Base-by-base conservation (phyloP, 495 filamentous ascomycete species). In the Lasiosphaeria miniovina region DNA sequence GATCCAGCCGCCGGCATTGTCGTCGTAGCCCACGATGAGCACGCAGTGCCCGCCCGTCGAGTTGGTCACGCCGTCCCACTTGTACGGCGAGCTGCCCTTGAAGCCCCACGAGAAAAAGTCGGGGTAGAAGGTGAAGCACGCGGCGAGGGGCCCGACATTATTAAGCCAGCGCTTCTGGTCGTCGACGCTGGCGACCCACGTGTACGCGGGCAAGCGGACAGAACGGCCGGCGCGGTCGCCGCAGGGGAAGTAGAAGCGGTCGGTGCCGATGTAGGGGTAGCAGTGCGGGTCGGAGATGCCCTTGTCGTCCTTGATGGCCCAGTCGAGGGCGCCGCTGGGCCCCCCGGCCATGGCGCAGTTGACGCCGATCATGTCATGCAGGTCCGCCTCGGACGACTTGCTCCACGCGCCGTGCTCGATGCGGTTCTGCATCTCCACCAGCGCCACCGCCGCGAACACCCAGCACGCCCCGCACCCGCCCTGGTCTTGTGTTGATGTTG, bases 141-240 rank as follows among this genome's bases (percentile, higher is more conserved):
- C 65, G 3, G 62, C 46, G 15, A 67, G 8, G n/a, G 65, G 65
- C 14, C 65, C 62, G 31, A 64, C 64, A 52, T 58, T 49, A 36
- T 64, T 38, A 32, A 67, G 6, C 65, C 65, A 67, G 31, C 51
- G 32, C 49, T 67, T 67, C 51, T 67, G 65, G 35, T 67, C 61
- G 36, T 67, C 59, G 3, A 67, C 36, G 65, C 52, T 49, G 54
- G 51, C 17, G 17, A 59, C 34, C 9, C 40, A 4, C 57, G 57
- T 1, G 64, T 61, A 14, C 49, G 40, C 36, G 65, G 24, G 24
- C 2, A 24, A 24, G 24, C 24, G 24, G 24, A 24, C 64, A n/a
- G 65, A 33, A 35, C 65, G 45, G 5, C 65, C 65, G 0, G 48
- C 17, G 15, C 65, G 45, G 34, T 67, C 65, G 4, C 1, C 17